A percentile compares a stretch with the other conserved stretches of the same genome.
Evolutionary conservation across 768 basidiomycete genomes (phyloP).

Genomic region (Hygrocybe coccinea): DNA sequence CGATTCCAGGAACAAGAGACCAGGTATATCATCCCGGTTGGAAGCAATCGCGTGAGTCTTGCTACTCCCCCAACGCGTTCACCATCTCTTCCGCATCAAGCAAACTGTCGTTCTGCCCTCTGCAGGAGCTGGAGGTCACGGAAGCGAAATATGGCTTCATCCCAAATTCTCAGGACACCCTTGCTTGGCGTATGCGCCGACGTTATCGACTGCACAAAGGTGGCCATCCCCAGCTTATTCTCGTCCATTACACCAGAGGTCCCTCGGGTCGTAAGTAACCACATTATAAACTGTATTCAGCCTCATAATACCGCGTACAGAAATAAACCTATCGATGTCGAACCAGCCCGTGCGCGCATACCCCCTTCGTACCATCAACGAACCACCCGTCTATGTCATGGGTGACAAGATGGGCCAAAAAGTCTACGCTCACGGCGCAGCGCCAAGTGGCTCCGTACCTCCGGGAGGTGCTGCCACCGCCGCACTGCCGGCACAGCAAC

Average conservation of each 20-base stretch:
- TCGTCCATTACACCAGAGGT: conserved; percentile 73
- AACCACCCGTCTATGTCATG: conserved; percentile 62
- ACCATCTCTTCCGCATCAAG: no score
- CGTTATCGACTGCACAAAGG: conserved; percentile 71
- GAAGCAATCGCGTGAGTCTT: conserved; percentile 47
- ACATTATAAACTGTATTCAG: conserved; percentile 4
- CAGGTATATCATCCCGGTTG: conserved; percentile 50
- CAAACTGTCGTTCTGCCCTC: background rate
- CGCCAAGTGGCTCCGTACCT: conserved; percentile 6
- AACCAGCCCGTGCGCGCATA: conserved; percentile 65
- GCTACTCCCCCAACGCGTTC: background rate
- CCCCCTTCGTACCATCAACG: conserved; percentile 62
- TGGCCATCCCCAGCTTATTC: conserved; percentile 65
- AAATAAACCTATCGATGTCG: conserved; percentile 51
- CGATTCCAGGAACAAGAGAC: conserved; percentile 72
- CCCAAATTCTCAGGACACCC: conserved; percentile 56
- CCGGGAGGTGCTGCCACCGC: conserved; percentile 11
- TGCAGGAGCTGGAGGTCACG: conserved; percentile 70
- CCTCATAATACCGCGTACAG: conserved; percentile 32
- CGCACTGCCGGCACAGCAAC: conserved; percentile 27
- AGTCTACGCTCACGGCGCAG: conserved; percentile 36
- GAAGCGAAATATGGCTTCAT: conserved; percentile 75
- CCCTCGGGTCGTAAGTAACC: conserved; percentile 52
- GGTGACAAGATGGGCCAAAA: conserved; percentile 75
- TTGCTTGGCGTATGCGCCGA: conserved; percentile 63